Base-by-base conservation (phyloP, 2,329 filamentous ascomycete species). In the Epichloe sylvatica region DNA sequence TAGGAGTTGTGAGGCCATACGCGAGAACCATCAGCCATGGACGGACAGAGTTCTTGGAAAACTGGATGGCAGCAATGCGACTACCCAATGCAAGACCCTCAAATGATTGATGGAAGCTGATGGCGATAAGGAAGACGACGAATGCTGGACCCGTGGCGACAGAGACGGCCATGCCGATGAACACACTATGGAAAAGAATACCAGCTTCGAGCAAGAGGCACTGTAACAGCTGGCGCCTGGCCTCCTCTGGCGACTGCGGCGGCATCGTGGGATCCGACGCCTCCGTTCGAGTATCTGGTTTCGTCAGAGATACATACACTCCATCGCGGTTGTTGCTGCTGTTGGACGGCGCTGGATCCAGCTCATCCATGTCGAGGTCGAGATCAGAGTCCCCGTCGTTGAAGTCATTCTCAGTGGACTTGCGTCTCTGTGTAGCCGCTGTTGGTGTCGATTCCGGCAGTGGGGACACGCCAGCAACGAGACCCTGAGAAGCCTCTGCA, bases 1-100 rank as follows among this genome's bases (percentile, higher is more conserved):
- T 71, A 0, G 88, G 88, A 0, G 88, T 94, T 1, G 84, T 88
- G 51, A 77, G 73, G 19, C 84, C 84, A 58, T 87, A 89, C 1
- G 83, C 83, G 13, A 89, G 67, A 1, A 86, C 84, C 84, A 89
- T 88, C 8, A 88, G 72, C 84, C 84, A 94, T 0, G 92, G 91
- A 45, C 85, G 84, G 2, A 78, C 68, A 0, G 86, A 91, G 3
- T 76, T 75, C 19, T 76, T 75, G 0, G 85, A 78, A 60, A 96
- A 95, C 63, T 84, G 80, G 30, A 94, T 80, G 9, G 85, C 84
- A 0, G 87, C 85, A 58, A 94, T 94, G 51, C 88, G 84, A 41
- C 85, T 85, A 6, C 88, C 88, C 4, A 94, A 77, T 0, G 88
- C 88, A 13, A 94, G 80, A 2, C 88, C 88, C 68, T 94, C 88